These are phyloP conservation scores for Lactarius sanguifluus DNA, from an alignment of 768 basidiomycete species.

Conservation along the genomic window DNA sequence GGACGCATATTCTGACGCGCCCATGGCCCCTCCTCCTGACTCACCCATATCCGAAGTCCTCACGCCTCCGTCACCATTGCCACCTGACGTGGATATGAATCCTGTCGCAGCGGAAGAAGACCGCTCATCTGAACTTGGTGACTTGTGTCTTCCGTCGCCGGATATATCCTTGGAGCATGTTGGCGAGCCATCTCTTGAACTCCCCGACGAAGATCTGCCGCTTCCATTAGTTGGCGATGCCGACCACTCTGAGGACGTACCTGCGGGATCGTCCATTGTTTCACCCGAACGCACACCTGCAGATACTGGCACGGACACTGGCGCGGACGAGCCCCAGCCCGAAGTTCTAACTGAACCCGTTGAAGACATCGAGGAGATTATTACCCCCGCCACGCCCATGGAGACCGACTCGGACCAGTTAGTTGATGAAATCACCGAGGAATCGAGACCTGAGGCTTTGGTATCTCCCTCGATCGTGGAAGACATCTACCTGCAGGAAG, in stretches of 20 bases:
- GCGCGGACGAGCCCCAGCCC: background rate
- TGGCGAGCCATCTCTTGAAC: conserved; percentile 18
- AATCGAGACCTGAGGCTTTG: conserved; percentile 9
- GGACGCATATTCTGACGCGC: conserved; percentile 10
- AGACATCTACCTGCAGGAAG: background rate
- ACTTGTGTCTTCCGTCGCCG: conserved; percentile 10
- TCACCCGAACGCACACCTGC: conserved; percentile 7
- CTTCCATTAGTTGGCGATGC: background rate
- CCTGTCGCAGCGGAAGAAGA: conserved; percentile 11
- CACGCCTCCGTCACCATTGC: conserved; percentile 26
- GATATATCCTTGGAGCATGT: conserved; percentile 16
- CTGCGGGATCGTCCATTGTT: background rate
- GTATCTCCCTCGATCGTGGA: conserved; percentile 1
- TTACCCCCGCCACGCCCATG: background rate
- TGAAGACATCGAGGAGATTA: conserved; percentile 7
- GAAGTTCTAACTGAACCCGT: conserved; percentile 8
- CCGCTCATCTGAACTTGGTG: conserved; percentile 1
- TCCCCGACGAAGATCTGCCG: conserved; percentile 8
- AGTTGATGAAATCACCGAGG: background rate
- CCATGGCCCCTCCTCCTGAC: conserved; percentile 17
- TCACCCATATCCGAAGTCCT: conserved; percentile 32
- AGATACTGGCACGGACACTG: conserved; percentile 2
- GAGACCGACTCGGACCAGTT: conserved; percentile 10
- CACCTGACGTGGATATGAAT: conserved; percentile 9
- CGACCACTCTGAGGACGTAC: background rate